Conservation (phyloP, 805 yeast species). For the Ogataea wickerhamii region DNA sequence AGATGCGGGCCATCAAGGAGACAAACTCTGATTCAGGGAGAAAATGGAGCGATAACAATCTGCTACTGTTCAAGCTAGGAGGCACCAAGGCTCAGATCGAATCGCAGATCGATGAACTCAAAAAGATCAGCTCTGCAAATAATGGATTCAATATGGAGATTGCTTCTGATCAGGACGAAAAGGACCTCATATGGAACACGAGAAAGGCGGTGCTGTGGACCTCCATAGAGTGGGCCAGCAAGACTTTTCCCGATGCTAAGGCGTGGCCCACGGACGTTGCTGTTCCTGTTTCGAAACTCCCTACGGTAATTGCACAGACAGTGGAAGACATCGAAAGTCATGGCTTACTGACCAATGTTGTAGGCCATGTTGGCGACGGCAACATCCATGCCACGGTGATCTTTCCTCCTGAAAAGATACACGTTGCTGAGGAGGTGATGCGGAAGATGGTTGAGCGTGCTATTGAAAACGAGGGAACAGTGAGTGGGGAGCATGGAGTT, state of each 20-base stretch:
- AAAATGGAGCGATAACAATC: conserved; percentile 29
- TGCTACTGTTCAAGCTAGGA: conserved; percentile 58
- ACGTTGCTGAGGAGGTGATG: conserved; percentile 48
- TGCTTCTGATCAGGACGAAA: conserved; percentile 57
- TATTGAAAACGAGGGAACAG: conserved; percentile 68
- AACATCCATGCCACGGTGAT: conserved; percentile 68
- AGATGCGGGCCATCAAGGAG: conserved; percentile 61
- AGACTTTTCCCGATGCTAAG: conserved; percentile 35
- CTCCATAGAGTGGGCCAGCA: conserved; percentile 59
- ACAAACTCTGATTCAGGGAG: conserved; percentile 38
- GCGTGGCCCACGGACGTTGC: conserved; percentile 82
- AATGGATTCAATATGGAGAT: conserved; percentile 53
- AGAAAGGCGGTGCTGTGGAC: conserved; percentile 69
- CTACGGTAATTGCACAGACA: conserved; percentile 59
- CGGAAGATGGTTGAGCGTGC: conserved; percentile 62
- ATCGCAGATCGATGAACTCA: conserved; percentile 45
- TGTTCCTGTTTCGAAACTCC: conserved; percentile 67
- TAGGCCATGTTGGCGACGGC: conserved; percentile 82
- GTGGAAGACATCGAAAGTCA: conserved; percentile 53
- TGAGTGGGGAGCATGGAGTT: conserved; percentile 83
- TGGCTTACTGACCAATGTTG: conserved; percentile 52
- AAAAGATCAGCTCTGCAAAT: conserved; percentile 48
- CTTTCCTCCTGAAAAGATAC: conserved; percentile 48
- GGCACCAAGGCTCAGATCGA: conserved; percentile 40
- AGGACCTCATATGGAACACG: conserved; percentile 67